phyloP scores from a whole-genome alignment of 176 grass and related monocot species.

The Avena eriantha region DNA sequence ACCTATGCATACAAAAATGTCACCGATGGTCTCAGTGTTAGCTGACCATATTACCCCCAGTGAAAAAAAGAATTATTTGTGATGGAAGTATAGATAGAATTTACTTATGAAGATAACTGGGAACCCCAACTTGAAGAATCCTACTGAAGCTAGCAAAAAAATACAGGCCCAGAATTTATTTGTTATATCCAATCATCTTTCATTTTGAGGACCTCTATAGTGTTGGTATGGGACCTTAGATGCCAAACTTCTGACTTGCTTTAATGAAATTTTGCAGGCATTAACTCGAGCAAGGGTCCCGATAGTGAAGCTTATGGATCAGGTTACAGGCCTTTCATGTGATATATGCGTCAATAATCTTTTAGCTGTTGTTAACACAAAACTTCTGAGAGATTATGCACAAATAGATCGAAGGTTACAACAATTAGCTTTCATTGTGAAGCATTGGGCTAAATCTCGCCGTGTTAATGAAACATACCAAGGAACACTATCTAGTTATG shows the following conservation, averaged over 20 bases:
- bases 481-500: conserved; percentile 99
- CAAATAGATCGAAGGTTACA: conserved; percentile 82
- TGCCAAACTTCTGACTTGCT: conserved; percentile 35
- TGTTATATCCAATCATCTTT: conserved; percentile 8
- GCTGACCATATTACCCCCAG: neutral
- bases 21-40: neutral
- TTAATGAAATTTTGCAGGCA: conserved; percentile 65
- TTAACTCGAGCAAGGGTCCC: conserved; percentile 96
- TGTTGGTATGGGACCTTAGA: conserved; percentile 14
- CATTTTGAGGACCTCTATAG: neutral
- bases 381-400: conserved; percentile 94
- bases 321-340: conserved; percentile 84
- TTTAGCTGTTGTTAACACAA: conserved; percentile 98
- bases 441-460: conserved; percentile 96
- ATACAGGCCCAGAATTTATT: neutral
- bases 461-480: conserved; percentile 97
- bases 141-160: conserved; percentile 3
- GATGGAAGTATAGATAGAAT: neutral
- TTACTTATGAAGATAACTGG: neutral
- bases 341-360: conserved; percentile 99
- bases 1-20: neutral
- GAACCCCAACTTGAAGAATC: neutral
- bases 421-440: conserved; percentile 92
- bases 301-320: conserved; percentile 99
- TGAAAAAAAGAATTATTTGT: neutral